Base-by-base conservation (phyloP, 1,284 basidiomycete species). In the Ustilago trichophora region DNA sequence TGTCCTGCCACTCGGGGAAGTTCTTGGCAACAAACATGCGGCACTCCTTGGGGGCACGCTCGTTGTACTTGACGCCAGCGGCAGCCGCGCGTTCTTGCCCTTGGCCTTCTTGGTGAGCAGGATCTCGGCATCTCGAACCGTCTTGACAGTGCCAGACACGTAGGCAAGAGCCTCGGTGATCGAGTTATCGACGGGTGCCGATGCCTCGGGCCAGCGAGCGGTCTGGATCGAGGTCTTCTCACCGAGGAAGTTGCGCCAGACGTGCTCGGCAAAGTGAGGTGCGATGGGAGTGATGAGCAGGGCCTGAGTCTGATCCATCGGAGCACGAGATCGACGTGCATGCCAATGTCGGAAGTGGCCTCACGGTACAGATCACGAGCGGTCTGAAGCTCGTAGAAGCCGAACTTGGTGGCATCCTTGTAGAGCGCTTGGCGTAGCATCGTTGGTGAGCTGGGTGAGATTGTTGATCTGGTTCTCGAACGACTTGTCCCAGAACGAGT, bases 291-390 rank as follows among this genome's bases (percentile, higher is more conserved):
- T 85, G 75, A 91, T 86, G 68, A 97, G 85, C 51, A 98, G 85
- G 9, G 91, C 87, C 41, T 91, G 89, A 71, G 85, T 84, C 88
- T 87, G 80, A 98, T 90, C 91, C 91, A 98, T 83, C 88, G 87
- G 67, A 87, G 83, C 46, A 87, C 83, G 48, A 88, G 84, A 63
- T 94, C 80, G 48, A 82, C 85, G 82, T 98, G 95, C 93, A 98
- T 96, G 26, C 93, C 92, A 50, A 90, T 73, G 42, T 83, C 86
- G 47, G 92, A 88, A 12, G 88, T 86, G 48, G 96, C 91, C 80
- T 95, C 91, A 57, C 94, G 91, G 83, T 99, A 99, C 89, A 93
- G 93, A 82, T 98, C 95, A 45, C 96, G 90, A 2, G 89, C 86
- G 36, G 87, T 90, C 82, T 97, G 93, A 71, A 96, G 87, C 81